Conservation (phyloP, 306 rosid species). For the Gleditsia sinensis region DNA sequence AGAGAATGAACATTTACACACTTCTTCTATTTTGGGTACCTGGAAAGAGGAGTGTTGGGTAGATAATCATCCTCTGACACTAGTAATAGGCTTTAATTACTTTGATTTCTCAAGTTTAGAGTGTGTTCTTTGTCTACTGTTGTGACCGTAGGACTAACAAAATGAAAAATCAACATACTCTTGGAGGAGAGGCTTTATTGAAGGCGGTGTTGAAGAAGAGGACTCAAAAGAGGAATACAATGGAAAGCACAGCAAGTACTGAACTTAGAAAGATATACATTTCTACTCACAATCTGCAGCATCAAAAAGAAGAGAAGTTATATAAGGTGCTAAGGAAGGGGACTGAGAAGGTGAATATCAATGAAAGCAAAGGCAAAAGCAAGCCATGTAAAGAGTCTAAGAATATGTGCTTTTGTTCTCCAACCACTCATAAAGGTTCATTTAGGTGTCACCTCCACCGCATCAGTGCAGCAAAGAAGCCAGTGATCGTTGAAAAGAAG, state of each 20-base stretch:
- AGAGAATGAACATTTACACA: background rate
- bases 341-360: slow-evolving; percentile 27
- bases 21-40: background rate
- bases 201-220: slow-evolving; percentile 24
- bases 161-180: background rate
- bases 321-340: background rate
- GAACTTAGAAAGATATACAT: slow-evolving; percentile 24
- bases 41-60: background rate
- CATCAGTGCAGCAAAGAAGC: slow-evolving; percentile 18
- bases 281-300: slow-evolving; percentile 14
- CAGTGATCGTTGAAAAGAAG: slow-evolving; percentile 8
- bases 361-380: slow-evolving; percentile 35
- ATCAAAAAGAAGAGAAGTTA: background rate
- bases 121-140: background rate
- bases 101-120: background rate
- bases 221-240: background rate
- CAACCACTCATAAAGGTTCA: slow-evolving; percentile 47
- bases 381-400: slow-evolving; percentile 25
- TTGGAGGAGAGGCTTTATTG: slow-evolving; percentile 22
- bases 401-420: slow-evolving; percentile 39
- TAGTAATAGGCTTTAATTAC: background rate
- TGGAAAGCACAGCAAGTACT: background rate
- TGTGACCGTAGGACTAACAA: slow-evolving; percentile 20
- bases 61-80: background rate
- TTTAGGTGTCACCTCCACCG: slow-evolving; percentile 41